Conservation (phyloP, 208 protist genomes). For the Phytomonas sp. region DNA sequence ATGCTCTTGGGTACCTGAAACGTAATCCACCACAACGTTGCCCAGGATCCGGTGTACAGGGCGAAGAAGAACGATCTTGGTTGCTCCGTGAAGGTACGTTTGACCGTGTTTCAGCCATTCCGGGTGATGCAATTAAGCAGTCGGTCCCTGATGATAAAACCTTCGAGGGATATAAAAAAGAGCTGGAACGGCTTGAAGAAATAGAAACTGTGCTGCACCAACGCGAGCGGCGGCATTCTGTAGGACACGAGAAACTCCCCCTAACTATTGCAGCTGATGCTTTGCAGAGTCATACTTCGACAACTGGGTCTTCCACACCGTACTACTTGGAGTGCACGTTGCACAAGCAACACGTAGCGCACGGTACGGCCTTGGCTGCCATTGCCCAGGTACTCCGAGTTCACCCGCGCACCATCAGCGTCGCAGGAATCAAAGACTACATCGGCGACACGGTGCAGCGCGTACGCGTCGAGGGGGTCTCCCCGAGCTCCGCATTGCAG, state of each 20-base stretch:
- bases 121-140: neutral
- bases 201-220: neutral
- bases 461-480: constrained; percentile 60
- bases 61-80: neutral
- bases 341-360: constrained; percentile 77
- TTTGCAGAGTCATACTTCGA: neutral
- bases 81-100: neutral
- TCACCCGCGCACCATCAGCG: constrained; percentile 68
- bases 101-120: neutral
- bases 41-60: neutral
- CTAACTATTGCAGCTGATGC: neutral
- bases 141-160: neutral
- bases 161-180: neutral
- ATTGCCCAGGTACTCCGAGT: constrained; percentile 67
- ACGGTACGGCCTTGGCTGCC: constrained; percentile 50
- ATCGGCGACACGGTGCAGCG: constrained; percentile 83
- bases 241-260: neutral
- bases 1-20: neutral
- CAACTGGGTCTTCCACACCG: neutral
- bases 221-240: neutral
- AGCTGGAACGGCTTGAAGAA: neutral
- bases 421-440: constrained; percentile 84
- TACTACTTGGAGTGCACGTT: constrained; percentile 61
- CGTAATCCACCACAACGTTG: neutral
- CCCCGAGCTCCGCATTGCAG: constrained; percentile 41